Conservation (phyloP, 2,329 filamentous ascomycete species). For the Scopulariopsis brevicaulis region DNA sequence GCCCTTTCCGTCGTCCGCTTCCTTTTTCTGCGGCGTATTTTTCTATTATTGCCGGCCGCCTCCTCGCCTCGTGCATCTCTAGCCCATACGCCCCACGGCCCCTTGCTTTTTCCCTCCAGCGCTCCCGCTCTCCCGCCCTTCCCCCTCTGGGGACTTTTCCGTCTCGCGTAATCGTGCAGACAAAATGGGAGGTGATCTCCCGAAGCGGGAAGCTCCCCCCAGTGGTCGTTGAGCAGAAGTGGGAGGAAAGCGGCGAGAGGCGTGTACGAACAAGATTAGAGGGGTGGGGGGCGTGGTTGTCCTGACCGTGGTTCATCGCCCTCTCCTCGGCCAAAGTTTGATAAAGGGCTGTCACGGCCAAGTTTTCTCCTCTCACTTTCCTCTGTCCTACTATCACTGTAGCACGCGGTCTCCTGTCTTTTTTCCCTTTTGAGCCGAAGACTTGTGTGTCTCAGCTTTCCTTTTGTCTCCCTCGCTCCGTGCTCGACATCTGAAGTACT, state of each 20-base stretch:
- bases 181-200: not conserved
- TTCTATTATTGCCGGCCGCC: no score
- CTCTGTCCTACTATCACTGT: not conserved
- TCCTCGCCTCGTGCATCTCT: no score
- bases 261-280: not conserved
- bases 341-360: not conserved
- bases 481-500: not conserved
- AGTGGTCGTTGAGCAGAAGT: not conserved
- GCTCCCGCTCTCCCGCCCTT: not conserved
- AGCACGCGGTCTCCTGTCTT: not conserved
- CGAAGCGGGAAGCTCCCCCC: not conserved
- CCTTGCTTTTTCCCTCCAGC: not conserved
- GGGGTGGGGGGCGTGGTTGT: not conserved
- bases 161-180: not conserved
- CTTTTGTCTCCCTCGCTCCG: not conserved
- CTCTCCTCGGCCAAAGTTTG: not conserved
- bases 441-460: not conserved
- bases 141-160: not conserved
- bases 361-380: not conserved
- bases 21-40: no score
- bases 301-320: not conserved
- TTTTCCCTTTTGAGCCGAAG: not conserved
- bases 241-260: not conserved
- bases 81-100: not conserved
- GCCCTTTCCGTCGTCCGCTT: no score